Evolutionary conservation across 192 early-diverging fungal species (phyloP), one percentile per base, ranked within the genome.

Genomic region (Podila epigama): DNA sequence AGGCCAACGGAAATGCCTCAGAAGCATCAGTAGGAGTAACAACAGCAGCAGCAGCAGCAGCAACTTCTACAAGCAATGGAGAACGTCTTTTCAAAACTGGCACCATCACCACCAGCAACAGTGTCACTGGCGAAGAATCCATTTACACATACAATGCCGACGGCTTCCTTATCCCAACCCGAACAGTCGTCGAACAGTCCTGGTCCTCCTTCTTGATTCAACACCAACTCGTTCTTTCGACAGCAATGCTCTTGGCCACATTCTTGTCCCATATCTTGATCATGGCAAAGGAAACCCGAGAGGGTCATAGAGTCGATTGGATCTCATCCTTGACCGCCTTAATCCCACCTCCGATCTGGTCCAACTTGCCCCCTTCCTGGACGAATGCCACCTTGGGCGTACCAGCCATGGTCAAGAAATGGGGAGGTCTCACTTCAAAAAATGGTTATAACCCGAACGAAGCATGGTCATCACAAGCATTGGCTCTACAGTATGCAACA

Each of bases 271-370:
- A 77, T 52, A 39, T 37, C 25, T 55, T 77, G 35, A 60, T 62
- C 18, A 31, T 68, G 12, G 51, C 40, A 0, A 64, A 68, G 5
- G 73, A 68, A 28, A 31, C 37, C 8, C 41, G 51, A 3, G 50
- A 68, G 20, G 73, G 73, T 13, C 60, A 66, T 25, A 18, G 35
- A 4, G 56, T 77, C 22, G 73, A 77, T 39, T 64, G 61, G 60
- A 42, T 77, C 35, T 53, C 36, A 4, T 63, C 48, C 31, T 33
- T 77, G 28, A 52, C 65, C 5, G 73, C 73, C 20, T 25, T 77
- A 33, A 68, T 77, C 58, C 73, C 73, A 3, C 73, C 66, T 0
- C 73, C 73, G 10, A 42, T 77, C 28, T 77, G 73, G 73, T 22
- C 53, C 16, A 39, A 16, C 9, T 16, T 68, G 28, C 73, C 73